Percentiles rank a stretch among this genome's conserved stretches.
phyloP scores from a whole-genome alignment of 768 basidiomycete species.

The Lyophyllum shimeji region DNA sequence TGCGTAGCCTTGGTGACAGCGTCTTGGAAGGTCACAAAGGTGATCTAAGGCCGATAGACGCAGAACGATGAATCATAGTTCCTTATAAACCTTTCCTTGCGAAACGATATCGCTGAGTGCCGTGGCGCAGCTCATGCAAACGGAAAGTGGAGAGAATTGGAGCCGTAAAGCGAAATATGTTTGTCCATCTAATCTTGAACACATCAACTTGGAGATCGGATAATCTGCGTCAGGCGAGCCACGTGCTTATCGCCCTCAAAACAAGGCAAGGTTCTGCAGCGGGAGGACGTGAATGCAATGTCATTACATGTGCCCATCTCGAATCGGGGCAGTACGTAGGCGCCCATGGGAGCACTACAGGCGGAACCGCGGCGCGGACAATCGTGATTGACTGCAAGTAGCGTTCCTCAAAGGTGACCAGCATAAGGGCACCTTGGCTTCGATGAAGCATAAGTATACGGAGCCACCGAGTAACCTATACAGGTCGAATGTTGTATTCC shows the following conservation, averaged over 20 bases:
- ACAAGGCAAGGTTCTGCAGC: background rate
- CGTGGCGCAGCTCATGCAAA: background rate
- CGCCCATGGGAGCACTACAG: background rate
- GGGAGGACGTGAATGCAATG: background rate
- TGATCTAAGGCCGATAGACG: background rate
- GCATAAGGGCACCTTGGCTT: background rate
- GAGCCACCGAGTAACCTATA: constrained; percentile 20
- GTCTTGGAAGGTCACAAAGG: background rate
- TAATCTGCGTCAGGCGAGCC: background rate
- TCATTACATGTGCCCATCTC: background rate
- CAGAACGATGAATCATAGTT: background rate
- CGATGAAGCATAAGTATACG: background rate
- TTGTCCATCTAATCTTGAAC: background rate
- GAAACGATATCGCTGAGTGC: background rate
- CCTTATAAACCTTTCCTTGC: background rate
- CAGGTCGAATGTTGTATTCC: constrained; percentile 74
- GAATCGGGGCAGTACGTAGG: background rate
- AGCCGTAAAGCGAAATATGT: background rate
- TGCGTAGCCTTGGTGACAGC: constrained; percentile 21
- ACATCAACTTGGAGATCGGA: background rate
- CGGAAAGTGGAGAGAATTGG: background rate
- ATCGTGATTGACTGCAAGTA: background rate
- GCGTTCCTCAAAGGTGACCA: background rate
- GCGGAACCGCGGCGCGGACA: background rate
- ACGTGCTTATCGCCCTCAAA: constrained; percentile 1